A percentile compares a stretch with the other conserved stretches of the same genome.
Conservation (phyloP, 2,329 filamentous ascomycete species). For the Cladophialophora yegresii region DNA sequence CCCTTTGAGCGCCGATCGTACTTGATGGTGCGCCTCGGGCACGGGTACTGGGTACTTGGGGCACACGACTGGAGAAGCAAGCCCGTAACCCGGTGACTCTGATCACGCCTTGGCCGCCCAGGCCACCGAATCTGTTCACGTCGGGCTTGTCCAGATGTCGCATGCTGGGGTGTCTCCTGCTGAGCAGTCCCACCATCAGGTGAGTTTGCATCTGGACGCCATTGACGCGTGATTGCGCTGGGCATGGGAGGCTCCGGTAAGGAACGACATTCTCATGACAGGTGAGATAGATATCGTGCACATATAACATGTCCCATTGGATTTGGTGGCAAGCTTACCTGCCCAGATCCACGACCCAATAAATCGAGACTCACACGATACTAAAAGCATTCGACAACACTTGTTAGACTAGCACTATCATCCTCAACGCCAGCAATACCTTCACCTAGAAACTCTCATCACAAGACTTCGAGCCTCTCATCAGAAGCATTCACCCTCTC, state of each 20-base stretch:
- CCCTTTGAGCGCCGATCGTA: background rate
- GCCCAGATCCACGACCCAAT: background rate
- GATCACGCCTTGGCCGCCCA: background rate
- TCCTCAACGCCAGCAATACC: background rate
- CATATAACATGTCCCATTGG: conserved; percentile 4
- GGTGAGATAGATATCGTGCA: background rate
- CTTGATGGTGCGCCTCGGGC: background rate
- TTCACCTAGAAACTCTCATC: background rate
- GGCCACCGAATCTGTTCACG: background rate
- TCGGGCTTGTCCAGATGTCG: background rate
- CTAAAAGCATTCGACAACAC: background rate
- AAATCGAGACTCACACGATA: conserved; percentile 1
- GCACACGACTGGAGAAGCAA: too few relatives aligned
- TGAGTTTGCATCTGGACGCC: background rate
- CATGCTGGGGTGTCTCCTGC: conserved; percentile 1
- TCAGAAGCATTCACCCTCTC: background rate
- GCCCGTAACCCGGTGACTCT: too few relatives aligned
- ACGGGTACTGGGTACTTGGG: background rate
- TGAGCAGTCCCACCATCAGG: background rate
- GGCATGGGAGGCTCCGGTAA: background rate
- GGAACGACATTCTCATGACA: background rate
- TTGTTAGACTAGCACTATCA: background rate
- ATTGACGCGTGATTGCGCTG: background rate
- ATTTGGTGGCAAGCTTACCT: background rate
- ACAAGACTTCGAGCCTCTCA: background rate